phyloP scores from a whole-genome alignment of 2,329 filamentous ascomycete species.

The Alternaria ethzedia region DNA sequence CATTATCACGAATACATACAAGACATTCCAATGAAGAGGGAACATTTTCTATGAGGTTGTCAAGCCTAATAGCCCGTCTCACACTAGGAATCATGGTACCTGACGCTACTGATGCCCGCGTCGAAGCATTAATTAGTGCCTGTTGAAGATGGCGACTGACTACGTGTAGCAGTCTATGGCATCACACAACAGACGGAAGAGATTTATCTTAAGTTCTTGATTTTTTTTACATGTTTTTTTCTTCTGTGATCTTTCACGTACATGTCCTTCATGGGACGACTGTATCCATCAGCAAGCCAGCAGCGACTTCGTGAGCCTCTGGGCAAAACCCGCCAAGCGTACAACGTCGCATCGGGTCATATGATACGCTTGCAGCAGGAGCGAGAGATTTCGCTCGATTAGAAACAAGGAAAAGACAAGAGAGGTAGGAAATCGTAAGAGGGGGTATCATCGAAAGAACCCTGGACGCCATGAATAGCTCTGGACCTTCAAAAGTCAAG shows the following conservation, averaged over 20 bases:
- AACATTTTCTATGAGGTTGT: background rate
- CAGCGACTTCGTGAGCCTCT: conserved; percentile 1
- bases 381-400: background rate
- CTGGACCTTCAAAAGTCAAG: conserved; percentile 18
- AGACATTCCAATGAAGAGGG: background rate
- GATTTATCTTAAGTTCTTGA: background rate
- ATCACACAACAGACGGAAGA: background rate
- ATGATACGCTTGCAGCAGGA: background rate
- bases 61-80: background rate
- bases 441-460: conserved; percentile 33
- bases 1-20: background rate
- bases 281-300: conserved; percentile 12
- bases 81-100: background rate
- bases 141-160: background rate
- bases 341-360: background rate
- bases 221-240: conserved; percentile 25
- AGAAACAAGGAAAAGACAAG: conserved; percentile 12
- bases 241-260: conserved; percentile 6
- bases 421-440: conserved; percentile 20
- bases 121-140: background rate
- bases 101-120: background rate
- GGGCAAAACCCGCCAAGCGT: background rate
- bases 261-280: conserved; percentile 1
- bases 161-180: background rate
- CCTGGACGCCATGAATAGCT: conserved; percentile 23